phyloP scores from a whole-genome alignment of 345 rosid genomes.

The Linum usitatissimum region DNA sequence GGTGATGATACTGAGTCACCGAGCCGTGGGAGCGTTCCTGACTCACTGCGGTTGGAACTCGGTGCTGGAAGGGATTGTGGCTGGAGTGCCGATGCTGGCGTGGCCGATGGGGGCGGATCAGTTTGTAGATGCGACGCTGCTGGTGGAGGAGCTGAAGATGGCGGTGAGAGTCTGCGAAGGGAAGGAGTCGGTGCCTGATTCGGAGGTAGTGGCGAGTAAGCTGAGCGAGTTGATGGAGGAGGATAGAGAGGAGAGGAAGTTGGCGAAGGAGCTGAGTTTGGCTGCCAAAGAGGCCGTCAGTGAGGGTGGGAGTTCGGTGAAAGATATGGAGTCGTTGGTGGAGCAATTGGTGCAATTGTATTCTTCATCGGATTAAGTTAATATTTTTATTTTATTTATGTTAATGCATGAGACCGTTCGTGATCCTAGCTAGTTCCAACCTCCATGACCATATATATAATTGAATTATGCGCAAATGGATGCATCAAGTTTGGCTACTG shows the following conservation, averaged over 20 bases:
- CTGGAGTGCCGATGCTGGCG: slow-evolving; percentile 8
- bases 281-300: slow-evolving; percentile 7
- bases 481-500: no score
- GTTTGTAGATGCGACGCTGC: neutral
- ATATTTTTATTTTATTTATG: no score
- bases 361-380: neutral
- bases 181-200: neutral
- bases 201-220: neutral
- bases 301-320: slow-evolving; percentile 10
- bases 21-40: slow-evolving; percentile 10
- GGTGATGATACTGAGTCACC: slow-evolving; percentile 9
- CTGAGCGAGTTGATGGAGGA: neutral
- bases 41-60: slow-evolving; percentile 16
- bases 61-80: slow-evolving; percentile 11
- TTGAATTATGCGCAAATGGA: no score
- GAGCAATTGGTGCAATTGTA: neutral
- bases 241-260: neutral
- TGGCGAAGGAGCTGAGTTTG: neutral
- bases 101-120: slow-evolving; percentile 18
- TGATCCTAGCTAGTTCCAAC: no score
- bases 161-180: slow-evolving; percentile 10
- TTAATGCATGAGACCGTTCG: no score
- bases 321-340: slow-evolving; percentile 8
- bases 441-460: no score
- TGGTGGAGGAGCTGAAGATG: slow-evolving; percentile 5